These are phyloP conservation scores for Xanthoconium separans DNA, from an alignment of 1,284 basidiomycete genomes.

Conservation along the genomic window DNA sequence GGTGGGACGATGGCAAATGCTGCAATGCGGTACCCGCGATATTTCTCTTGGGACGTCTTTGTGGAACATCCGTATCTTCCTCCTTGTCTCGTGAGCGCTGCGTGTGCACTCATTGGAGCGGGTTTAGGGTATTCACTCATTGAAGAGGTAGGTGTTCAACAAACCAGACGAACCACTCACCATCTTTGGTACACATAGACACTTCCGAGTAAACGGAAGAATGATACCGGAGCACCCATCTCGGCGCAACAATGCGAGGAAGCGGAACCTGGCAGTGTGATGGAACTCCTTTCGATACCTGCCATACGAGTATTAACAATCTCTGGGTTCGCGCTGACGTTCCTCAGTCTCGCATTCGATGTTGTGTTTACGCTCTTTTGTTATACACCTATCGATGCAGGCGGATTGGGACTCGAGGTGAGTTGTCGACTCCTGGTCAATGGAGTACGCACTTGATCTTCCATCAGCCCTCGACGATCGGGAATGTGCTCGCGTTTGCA, in stretches of 20 bases:
- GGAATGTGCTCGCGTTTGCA: constrained; percentile 17
- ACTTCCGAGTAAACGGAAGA: constrained; percentile 20
- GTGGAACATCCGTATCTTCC: constrained; percentile 24
- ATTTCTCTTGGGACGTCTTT: constrained; percentile 20
- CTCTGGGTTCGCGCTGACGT: constrained; percentile 19
- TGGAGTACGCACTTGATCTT: neutral
- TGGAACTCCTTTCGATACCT: constrained; percentile 16
- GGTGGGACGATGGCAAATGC: constrained; percentile 22
- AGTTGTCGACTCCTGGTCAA: neutral
- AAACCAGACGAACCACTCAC: neutral
- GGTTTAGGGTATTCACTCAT: constrained; percentile 22
- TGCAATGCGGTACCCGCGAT: constrained; percentile 15
- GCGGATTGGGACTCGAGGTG: constrained; percentile 22
- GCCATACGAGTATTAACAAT: constrained; percentile 22
- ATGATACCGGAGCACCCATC: neutral
- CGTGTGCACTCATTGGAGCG: constrained; percentile 9
- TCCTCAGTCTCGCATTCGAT: constrained; percentile 20
- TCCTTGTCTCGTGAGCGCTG: constrained; percentile 19
- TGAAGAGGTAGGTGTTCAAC: constrained; percentile 17
- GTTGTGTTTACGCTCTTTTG: constrained; percentile 22
- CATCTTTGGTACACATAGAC: constrained; percentile 9
- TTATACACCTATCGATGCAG: constrained; percentile 17
- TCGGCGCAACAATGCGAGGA: neutral
- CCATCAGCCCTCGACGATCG: constrained; percentile 19
- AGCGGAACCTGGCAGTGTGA: neutral